Evolutionary conservation across 2,329 filamentous ascomycete genomes (phyloP).

Genomic region (Dothideomycetes sp.): DNA sequence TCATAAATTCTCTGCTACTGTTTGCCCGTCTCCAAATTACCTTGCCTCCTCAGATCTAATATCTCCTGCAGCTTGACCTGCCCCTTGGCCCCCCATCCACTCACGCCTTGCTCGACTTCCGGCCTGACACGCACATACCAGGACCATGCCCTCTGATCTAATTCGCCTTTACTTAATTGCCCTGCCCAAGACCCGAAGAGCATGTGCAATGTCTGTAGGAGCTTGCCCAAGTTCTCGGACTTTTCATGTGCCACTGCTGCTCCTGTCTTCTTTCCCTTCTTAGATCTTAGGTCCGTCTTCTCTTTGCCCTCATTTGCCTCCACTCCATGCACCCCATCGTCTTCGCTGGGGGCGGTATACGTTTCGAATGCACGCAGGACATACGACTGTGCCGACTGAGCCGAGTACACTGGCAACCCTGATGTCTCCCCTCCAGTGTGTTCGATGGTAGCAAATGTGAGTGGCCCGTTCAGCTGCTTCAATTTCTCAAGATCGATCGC

Average conservation of each 20-base stretch:
- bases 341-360: slow-evolving; percentile 12
- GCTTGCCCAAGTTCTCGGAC: slow-evolving; percentile 55
- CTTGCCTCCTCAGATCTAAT: slow-evolving; percentile 43
- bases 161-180: slow-evolving; percentile 51
- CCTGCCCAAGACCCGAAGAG: slow-evolving; percentile 64
- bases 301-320: slow-evolving; percentile 6
- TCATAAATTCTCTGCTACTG: neutral
- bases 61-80: slow-evolving; percentile 56
- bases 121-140: slow-evolving; percentile 75
- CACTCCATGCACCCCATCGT: neutral
- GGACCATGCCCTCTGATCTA: slow-evolving; percentile 66
- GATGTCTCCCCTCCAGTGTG: slow-evolving; percentile 16
- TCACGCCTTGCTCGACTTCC: slow-evolving; percentile 60
- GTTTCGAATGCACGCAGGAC: slow-evolving; percentile 48
- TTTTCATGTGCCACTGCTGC: slow-evolving; percentile 48
- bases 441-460: slow-evolving; percentile 12
- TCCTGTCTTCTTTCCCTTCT: slow-evolving; percentile 36
- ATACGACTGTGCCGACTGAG: slow-evolving; percentile 55
- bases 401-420: slow-evolving; percentile 61
- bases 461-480: slow-evolving; percentile 23
- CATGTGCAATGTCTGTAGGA: slow-evolving; percentile 61
- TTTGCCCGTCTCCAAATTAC: too few species aligned
- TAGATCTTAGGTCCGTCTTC: slow-evolving; percentile 9
- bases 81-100: slow-evolving; percentile 78
- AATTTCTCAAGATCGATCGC: slow-evolving; percentile 47